A percentile compares a stretch with the other conserved stretches of the same genome.
Evolutionary conservation across 2,329 filamentous ascomycete genomes (phyloP).

Genomic region (Ascochyta pisi): DNA sequence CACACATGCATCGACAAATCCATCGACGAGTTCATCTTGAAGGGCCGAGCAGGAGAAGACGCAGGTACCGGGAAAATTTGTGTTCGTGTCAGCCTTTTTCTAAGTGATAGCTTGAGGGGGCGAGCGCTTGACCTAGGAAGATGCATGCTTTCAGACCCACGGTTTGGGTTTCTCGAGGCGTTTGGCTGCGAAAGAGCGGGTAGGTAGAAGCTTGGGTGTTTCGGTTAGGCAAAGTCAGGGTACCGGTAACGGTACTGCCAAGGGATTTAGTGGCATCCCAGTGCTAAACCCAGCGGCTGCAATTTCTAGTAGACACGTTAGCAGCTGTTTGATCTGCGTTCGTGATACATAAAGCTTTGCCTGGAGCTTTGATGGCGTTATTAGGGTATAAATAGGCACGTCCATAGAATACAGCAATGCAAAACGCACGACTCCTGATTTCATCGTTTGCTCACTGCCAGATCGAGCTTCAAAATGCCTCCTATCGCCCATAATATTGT

Average conservation of each 20-base stretch:
- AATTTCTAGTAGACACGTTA: neutral
- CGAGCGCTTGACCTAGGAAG: neutral
- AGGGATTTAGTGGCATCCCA: neutral
- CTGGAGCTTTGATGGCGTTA: too few relatives aligned
- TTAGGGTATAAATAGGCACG: too few relatives aligned
- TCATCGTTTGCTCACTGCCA: neutral
- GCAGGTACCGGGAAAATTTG: neutral
- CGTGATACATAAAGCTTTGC: too few relatives aligned
- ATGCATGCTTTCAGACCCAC: neutral
- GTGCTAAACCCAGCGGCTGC: neutral
- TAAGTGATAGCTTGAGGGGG: neutral
- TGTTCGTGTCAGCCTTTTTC: neutral
- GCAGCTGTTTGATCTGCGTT: too few relatives aligned
- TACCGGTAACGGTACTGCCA: neutral
- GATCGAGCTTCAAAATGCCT: neutral
- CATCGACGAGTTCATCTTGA: neutral
- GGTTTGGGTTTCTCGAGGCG: too few relatives aligned
- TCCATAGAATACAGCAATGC: neutral
- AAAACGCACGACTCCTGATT: neutral
- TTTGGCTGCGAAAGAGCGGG: neutral
- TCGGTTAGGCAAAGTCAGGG: neutral
- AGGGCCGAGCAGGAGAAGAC: neutral
- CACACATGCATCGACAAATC: constrained; percentile 13
- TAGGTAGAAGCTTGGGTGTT: neutral
- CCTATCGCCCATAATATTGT: neutral